Conservation (phyloP, 78 protist genomes). For the Speleostelium caveatum region DNA sequence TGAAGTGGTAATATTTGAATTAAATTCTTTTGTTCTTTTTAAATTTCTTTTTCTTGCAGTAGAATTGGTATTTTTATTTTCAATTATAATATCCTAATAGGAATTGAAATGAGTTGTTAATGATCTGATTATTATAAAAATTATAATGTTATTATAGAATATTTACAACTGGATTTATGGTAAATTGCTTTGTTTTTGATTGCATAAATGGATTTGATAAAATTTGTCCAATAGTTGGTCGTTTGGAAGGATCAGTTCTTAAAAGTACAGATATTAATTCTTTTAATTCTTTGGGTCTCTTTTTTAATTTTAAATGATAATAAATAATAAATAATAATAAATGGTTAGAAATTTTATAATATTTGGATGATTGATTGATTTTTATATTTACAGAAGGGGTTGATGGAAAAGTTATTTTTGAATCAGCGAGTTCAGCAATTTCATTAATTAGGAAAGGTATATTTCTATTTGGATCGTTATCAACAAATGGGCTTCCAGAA, state of each 20-base stretch:
- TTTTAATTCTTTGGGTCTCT: conserved; percentile 42
- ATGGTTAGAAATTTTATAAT: neutral
- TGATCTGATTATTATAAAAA: too few relatives aligned
- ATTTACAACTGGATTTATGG: conserved; percentile 40
- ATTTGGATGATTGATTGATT: neutral
- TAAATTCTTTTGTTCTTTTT: too few relatives aligned
- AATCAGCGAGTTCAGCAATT: conserved; percentile 8
- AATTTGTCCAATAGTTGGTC: conserved; percentile 65
- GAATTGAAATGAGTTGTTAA: too few relatives aligned
- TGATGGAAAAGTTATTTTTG: conserved; percentile 11
- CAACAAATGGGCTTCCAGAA: conserved; percentile 59
- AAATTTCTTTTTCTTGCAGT: too few relatives aligned
- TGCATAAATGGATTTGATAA: conserved; percentile 54
- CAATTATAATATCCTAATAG: too few relatives aligned
- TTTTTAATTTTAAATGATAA: too few relatives aligned
- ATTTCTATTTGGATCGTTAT: conserved; percentile 46
- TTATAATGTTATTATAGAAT: too few relatives aligned
- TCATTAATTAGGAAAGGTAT: conserved; percentile 10
- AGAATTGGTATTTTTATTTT: too few relatives aligned
- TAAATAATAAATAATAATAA: neutral
- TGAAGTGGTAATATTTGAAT: too few relatives aligned
- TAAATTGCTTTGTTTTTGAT: conserved; percentile 54
- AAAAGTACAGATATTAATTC: conserved; percentile 42
- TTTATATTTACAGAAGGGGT: conserved; percentile 17
- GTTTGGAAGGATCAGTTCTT: conserved; percentile 32